Evolutionary conservation across 2,329 filamentous ascomycete species (phyloP), one percentile per base, ranked within the genome.

Genomic region (Fusarium sp.): DNA sequence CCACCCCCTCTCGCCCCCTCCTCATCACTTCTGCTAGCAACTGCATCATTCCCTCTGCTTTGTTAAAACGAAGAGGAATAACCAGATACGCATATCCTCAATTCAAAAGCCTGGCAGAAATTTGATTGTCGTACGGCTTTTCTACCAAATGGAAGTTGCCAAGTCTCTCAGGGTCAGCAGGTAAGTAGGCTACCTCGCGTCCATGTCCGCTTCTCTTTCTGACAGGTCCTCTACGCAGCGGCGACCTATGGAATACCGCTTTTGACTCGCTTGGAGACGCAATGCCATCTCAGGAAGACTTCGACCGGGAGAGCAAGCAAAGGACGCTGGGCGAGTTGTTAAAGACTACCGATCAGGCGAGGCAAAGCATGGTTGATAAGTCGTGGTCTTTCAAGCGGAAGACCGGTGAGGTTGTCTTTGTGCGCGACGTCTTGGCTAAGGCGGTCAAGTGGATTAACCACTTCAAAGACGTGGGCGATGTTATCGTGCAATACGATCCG

Each of bases 331-430:
- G 50, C 31, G 54, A 53, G 54, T 30, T 54, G 41, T 39, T 55
- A 15, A 6, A 47, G 18, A 7, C 39, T 34, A 55, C 30, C 31
- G 16, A 52, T 12, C 3, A 54, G 52, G 16, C 43, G 18, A 44
- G 41, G 11, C 18, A 44, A 44, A 16, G 41, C 5, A 23, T 27
- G 11, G 41, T 63, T 11, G 36, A 53, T 2, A 65, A 54, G 10
- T 53, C 52, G 3, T 68, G 62, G 62, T 58, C 51, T 27, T 68
- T 65, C 52, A 62, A 62, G 39, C 48, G 48, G 23, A 31, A 40
- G 2, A 59, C 59, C 18, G 58, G 65, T 1, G 18, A 63, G 39
- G 30, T 54, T 16, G 58, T 68, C 1, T 27, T 52, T 7, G 12
- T 66, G 1, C 62, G 65, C 9, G 57, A 68, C 37, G 6, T 68